Evolutionary conservation across 2,329 filamentous ascomycete species (phyloP).

Genomic region (Dendrostoma leiphaemia): DNA sequence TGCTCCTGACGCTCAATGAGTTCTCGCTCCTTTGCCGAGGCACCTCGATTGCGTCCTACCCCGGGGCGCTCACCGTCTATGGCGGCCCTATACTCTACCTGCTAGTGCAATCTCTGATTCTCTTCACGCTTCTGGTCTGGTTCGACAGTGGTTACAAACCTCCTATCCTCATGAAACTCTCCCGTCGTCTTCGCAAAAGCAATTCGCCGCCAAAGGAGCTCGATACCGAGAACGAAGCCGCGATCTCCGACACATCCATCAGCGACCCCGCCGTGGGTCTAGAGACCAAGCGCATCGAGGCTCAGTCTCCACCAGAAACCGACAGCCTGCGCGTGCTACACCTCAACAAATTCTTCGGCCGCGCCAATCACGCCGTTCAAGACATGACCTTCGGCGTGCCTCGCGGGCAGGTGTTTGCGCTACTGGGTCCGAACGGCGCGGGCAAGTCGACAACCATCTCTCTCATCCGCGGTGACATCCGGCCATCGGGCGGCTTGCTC

Average conservation of each 20-base stretch:
- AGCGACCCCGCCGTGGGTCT: conserved; percentile 61
- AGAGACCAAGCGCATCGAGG: conserved; percentile 63
- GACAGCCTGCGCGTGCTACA: conserved; percentile 78
- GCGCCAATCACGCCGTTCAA: conserved; percentile 55
- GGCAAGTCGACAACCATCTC: conserved; percentile 90
- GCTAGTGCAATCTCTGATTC: conserved; percentile 66
- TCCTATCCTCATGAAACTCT: conserved; percentile 45
- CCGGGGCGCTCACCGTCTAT: conserved; percentile 70
- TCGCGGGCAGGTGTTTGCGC: conserved; percentile 79
- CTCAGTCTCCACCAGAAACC: conserved; percentile 38
- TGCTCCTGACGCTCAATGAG: conserved; percentile 78
- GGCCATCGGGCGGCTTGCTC: conserved; percentile 55
- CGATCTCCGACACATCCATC: conserved; percentile 8
- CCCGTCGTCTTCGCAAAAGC: conserved; percentile 32
- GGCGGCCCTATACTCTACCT: conserved; percentile 85
- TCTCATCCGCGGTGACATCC: conserved; percentile 83
- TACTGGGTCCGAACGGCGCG: conserved; percentile 87
- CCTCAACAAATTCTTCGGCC: conserved; percentile 74
- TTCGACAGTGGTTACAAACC: conserved; percentile 73
- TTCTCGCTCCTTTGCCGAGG: conserved; percentile 78
- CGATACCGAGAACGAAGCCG: conserved; percentile 13
- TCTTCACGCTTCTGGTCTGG: conserved; percentile 75
- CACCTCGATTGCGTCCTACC: conserved; percentile 61
- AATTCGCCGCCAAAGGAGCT: conserved; percentile 20
- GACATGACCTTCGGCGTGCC: conserved; percentile 82